Evolutionary conservation across 345 rosid genomes (phyloP), one percentile per base, ranked within the genome.

Genomic region (Aethionema arabicum): DNA sequence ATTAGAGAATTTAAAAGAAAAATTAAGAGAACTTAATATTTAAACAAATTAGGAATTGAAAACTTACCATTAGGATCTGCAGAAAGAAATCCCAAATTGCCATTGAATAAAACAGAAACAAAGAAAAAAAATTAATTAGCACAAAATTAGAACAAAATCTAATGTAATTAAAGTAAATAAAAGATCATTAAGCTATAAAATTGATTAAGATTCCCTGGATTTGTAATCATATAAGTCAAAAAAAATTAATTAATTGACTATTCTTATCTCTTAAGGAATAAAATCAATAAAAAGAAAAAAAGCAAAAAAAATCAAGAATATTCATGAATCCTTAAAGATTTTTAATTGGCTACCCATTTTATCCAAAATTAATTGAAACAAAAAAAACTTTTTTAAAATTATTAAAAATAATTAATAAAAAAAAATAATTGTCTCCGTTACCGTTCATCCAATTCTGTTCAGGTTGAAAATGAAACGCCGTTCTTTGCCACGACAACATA

Each of bases 391-490:
- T 21, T 52, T 11, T 51, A 31, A 38, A 48, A 13, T 5, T 3
- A 7, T 21, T 5, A 13, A 48, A 48, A 52, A 9, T 13, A 16
- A 33, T 32, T 5, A 15, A 4, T 2, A 5, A 51, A 16, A 51
- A 5, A 51, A 16, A 51, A 10, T 21, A 21, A 21, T 7, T 5
- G 3, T 53, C 41, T 55, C 56, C 82, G 72, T 81, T 21, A 93
- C 99, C 99, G 68, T 93, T 93, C 97, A 90, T 93, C 99, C 99
- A 93, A 61, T 93, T 90, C 52, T 71, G 77, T 47, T 73, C 57
- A 3, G 99, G 99, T 59, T 90, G 99, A 61, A 90, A 93, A 50
- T 93, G 99, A 68, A 55, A 93, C 58, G 92, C 79, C 27, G 96
- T 85, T 70, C 96, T 72, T 63, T 93, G 99, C 97, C 97, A 93